Conservation (phyloP, 2,329 filamentous ascomycete species). For the Xenosphaeropsis pyriputrescens region DNA sequence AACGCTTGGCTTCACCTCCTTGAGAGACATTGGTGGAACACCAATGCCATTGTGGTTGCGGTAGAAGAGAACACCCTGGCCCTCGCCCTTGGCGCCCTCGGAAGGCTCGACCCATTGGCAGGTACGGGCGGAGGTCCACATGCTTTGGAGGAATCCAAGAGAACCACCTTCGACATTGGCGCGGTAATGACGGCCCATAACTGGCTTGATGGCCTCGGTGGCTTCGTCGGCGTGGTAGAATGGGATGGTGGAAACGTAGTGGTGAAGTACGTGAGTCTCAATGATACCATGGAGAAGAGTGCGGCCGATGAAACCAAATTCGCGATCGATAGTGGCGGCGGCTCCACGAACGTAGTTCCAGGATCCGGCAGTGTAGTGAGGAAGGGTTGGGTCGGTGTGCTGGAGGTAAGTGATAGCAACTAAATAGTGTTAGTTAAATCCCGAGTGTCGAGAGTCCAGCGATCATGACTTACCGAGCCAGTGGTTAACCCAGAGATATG, state of each 20-base stretch:
- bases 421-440: constrained; percentile 21
- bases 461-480: constrained; percentile 86
- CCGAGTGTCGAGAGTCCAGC: neutral
- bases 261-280: constrained; percentile 95
- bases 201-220: constrained; percentile 78
- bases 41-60: constrained; percentile 86
- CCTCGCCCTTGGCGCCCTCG: constrained; percentile 64
- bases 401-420: constrained; percentile 96
- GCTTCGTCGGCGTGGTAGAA: constrained; percentile 97
- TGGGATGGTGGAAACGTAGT: constrained; percentile 91
- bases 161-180: constrained; percentile 63
- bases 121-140: constrained; percentile 69
- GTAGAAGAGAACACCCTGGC: constrained; percentile 83
- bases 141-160: constrained; percentile 67
- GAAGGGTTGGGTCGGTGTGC: constrained; percentile 88
- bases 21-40: constrained; percentile 11
- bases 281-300: constrained; percentile 88
- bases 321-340: constrained; percentile 89
- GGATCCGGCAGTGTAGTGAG: constrained; percentile 73
- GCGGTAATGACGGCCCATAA: constrained; percentile 96
- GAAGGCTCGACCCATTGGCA: constrained; percentile 98
- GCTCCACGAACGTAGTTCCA: constrained; percentile 94
- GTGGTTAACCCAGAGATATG: constrained; percentile 97
- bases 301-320: constrained; percentile 92
- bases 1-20: constrained; percentile 6